Base-by-base conservation (phyloP, 2,329 filamentous ascomycete genomes). In the Hirsutella thompsonii region DNA sequence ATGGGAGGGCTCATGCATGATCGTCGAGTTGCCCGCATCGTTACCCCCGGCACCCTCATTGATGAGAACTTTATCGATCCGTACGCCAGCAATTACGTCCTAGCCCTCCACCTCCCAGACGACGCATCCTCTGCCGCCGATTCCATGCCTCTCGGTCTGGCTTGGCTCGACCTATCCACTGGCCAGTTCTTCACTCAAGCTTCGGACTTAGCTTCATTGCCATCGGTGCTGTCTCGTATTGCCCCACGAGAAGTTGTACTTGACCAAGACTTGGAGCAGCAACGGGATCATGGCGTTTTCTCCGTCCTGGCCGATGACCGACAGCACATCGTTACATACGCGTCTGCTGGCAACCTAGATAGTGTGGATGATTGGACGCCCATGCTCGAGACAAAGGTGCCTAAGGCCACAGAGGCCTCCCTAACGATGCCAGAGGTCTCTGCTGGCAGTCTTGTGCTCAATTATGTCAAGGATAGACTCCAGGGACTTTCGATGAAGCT, bases 21-120 rank as follows among this genome's bases (percentile, higher is more conserved):
- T 56, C 81, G 92, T 20, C 79, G 71, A 50, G 87, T 98, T 13
- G 76, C 85, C 16, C 80, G 92, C 43, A 81, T 98, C 50, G 79
- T 98, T 54, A 96, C 92, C 1, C 88, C 92, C 1, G 92, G 92
- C 18, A 98, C 92, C 2, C 68, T 98, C 41, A 94, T 98, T 49
- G 92, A 98, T 60, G 92, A 98, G 62, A 89, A 88, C 52, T 98
- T 96, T 59, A 88, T 98, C 69, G 86, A 96, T 56, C 86, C 88
- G 1, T 90, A 84, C 56, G 79, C 85, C 52, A 95, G 92, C 61
- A 96, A 95, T 57, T 98, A 90, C 58, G 71, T 96, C 28, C 74
- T 96, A 57, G 81, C 85, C 30, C 74, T 96, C 37, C 76, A 93
- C 54, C 58, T 83, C 21, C 46, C 42, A 38, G 42, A 44, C 41